Conservation (phyloP, 2,329 filamentous ascomycete genomes). For the Geosmithia flava region DNA sequence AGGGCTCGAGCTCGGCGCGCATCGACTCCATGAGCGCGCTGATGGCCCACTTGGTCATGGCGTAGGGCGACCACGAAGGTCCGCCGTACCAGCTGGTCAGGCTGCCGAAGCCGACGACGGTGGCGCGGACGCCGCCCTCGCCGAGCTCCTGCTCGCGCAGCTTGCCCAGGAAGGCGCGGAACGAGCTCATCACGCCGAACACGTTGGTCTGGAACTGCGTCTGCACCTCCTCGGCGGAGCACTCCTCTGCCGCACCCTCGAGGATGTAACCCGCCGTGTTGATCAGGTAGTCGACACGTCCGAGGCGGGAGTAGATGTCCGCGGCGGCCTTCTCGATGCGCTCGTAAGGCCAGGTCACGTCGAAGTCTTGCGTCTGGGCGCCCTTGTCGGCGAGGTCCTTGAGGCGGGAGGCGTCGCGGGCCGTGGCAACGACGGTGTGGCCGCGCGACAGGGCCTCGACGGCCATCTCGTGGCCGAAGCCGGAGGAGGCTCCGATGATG, state of each 20-base stretch:
- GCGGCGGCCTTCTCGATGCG: slow-evolving; percentile 22
- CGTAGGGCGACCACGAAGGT: slow-evolving; percentile 24
- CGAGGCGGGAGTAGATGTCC: slow-evolving; percentile 15
- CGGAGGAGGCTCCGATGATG: slow-evolving; percentile 37
- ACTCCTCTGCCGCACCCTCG: slow-evolving; percentile 27
- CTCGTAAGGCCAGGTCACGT: slow-evolving; percentile 27
- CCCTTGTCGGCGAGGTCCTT: slow-evolving; percentile 27
- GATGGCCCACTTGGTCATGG: slow-evolving; percentile 31
- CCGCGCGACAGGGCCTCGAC: slow-evolving; percentile 28
- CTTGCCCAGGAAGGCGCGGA: slow-evolving; percentile 32
- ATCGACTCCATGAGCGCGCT: slow-evolving; percentile 32
- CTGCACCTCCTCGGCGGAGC: slow-evolving; percentile 20
- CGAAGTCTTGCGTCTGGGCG: slow-evolving; percentile 29
- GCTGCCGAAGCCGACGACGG: slow-evolving; percentile 32
- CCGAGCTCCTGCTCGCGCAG: slow-evolving; percentile 24
- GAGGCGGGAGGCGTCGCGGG: slow-evolving; percentile 26
- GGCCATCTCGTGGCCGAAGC: slow-evolving; percentile 34
- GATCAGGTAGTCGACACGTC: slow-evolving; percentile 32
- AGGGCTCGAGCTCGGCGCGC: slow-evolving; percentile 27
- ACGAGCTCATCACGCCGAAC: slow-evolving; percentile 35
- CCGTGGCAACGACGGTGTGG: slow-evolving; percentile 37
- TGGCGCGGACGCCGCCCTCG: slow-evolving; percentile 10
- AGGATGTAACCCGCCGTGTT: slow-evolving; percentile 34
- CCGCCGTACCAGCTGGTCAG: slow-evolving; percentile 28
- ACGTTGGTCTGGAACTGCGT: slow-evolving; percentile 38